Conservation (phyloP, 1,284 basidiomycete genomes). For the Flammula alnicola region DNA sequence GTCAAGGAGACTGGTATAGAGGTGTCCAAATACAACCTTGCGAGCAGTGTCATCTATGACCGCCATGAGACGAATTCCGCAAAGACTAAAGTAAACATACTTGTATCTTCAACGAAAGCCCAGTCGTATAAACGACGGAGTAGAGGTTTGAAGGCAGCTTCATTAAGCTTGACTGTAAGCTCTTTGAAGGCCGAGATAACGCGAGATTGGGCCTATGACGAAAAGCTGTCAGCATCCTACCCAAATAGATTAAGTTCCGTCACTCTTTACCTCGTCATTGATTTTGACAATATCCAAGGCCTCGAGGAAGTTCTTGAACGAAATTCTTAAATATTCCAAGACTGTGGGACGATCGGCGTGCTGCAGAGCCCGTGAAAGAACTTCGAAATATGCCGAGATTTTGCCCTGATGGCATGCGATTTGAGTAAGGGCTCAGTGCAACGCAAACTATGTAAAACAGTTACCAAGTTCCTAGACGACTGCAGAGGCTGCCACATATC, state of each 20-base stretch:
- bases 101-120: slow-evolving; percentile 73
- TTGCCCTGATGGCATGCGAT: slow-evolving; percentile 31
- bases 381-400: slow-evolving; percentile 64
- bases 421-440: background rate
- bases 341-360: slow-evolving; percentile 69
- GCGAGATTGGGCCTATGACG: slow-evolving; percentile 53
- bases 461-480: slow-evolving; percentile 40
- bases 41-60: slow-evolving; percentile 43
- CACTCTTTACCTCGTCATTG: slow-evolving; percentile 22
- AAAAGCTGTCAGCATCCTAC: background rate
- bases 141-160: slow-evolving; percentile 89
- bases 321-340: slow-evolving; percentile 67
- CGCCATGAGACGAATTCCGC: slow-evolving; percentile 1
- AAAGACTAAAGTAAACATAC: slow-evolving; percentile 39
- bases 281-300: slow-evolving; percentile 61
- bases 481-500: slow-evolving; percentile 55
- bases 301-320: slow-evolving; percentile 86
- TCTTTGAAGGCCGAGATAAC: slow-evolving; percentile 83
- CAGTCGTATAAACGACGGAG: slow-evolving; percentile 95
- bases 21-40: slow-evolving; percentile 72
- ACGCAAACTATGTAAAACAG: background rate
- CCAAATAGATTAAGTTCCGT: background rate
- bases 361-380: slow-evolving; percentile 70
- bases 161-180: slow-evolving; percentile 92
- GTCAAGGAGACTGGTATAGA: slow-evolving; percentile 75